Evolutionary conservation across 495 filamentous ascomycete genomes (phyloP), one percentile per base, ranked within the genome.

Genomic region (Tricharina praecox): DNA sequence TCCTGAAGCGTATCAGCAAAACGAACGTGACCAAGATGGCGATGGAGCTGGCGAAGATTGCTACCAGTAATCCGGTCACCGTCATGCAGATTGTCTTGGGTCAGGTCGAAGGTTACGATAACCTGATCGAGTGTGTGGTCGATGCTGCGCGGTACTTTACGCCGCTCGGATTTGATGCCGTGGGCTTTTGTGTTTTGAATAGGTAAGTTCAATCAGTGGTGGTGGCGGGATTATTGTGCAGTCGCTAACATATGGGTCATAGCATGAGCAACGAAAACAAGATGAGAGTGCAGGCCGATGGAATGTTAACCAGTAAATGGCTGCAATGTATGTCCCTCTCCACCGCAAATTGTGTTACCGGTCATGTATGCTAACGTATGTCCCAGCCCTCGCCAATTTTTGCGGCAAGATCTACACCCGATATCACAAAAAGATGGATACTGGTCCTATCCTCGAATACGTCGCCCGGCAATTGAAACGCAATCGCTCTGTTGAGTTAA

Each of bases 91-190:
- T 87, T 34, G 82, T 85, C 9, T 72, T 96, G 46, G 73, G 70
- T 25, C 85, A 94, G 56, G 85, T 94, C 37, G 85, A 95, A 63
- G 73, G 78, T 0, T 95, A 96, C 62, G 81, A 80, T 57, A 95
- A 95, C 58, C 71, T 96, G 26, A 87, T 88, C 48, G 84, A 93
- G 48, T 80, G 81, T 7, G 81, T 99, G 42, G 85, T 95, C 23
- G 84, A 93, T 60, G 94, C 85, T 56, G 85, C 81, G 24, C 79
- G 82, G 52, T 93, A 94, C 55, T 94, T 95, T 57, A 93, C 88
- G 1, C 76, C 81, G 45, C 71, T 96, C 23, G 88, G 78, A 1
- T 94, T 93, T 58, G 92, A 99, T 60, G 81, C 48, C 10, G 48
- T 59, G 23, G 56, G 56, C 16, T 95, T 33, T 70, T 95, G 45